Evolutionary conservation across 1,284 basidiomycete species (phyloP), one percentile per base, ranked within the genome.

Genomic region (Ganoderma lucidum): DNA sequence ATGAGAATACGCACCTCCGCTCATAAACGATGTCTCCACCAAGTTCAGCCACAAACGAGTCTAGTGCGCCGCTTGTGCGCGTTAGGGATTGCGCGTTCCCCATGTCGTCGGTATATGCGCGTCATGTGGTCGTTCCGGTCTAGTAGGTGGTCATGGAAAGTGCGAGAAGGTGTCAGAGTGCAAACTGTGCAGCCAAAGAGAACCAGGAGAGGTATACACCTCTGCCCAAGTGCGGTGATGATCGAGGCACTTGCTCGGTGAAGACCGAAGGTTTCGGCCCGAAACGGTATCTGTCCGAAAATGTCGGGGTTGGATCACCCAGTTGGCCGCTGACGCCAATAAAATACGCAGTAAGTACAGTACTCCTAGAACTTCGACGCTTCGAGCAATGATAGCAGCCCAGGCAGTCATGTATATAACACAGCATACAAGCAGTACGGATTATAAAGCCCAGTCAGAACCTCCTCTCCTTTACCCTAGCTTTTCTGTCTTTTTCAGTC

Each of bases 11-110:
- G 63, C 70, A 96, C 96, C 93, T 96, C 84, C 94, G 93, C 78
- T 98, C 96, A 77, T 97, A 97, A 5, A 93, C 86, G 23, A 97
- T 87, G 78, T 97, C 96, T 17, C 87, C 87, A 14, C 93, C 93
- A 10, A 98, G 86, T 78, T 98, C 96, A 6, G 91, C 87, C 35
- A 98, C 91, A 78, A 95, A 97, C 5, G 94, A 95, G 80, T 97
- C 96, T 69, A 96, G 84, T 8, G 95, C 94, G 59, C 92, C 93
- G 10, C 86, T 88, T 0, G 90, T 90, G 71, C 92, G 87, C 68
- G 90, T 90, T 70, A 93, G 80, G 2, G 91, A 90, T 73, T 93
- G 90, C 37, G 83, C 85, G 76, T 93, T 93, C 15, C 92, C 92
- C 92, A 93, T 93, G 48, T 58, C 2, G 51, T 42, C 8, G 8